phyloP scores from a whole-genome alignment of 345 rosid genomes.

The Eucalyptus globulus region DNA sequence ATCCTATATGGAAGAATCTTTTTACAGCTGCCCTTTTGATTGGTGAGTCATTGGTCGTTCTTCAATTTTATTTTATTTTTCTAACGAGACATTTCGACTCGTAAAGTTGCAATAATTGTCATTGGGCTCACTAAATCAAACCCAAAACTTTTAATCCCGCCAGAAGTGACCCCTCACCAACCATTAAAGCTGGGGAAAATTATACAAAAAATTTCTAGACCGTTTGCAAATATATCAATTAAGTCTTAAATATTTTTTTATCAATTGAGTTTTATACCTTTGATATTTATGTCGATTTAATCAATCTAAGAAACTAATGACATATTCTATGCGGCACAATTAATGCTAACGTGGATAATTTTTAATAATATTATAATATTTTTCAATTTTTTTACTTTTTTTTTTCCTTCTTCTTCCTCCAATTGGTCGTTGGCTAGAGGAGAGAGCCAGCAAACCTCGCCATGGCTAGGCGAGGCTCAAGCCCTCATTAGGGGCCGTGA shows the following conservation, averaged over 20 bases:
- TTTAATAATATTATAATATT: too few species aligned
- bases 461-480: too few species aligned
- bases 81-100: not conserved
- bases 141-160: not conserved
- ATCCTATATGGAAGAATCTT: not conserved
- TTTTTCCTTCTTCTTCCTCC: too few species aligned
- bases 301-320: too few species aligned
- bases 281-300: too few species aligned
- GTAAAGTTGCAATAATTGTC: not conserved
- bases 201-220: too few species aligned
- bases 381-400: fast-evolving
- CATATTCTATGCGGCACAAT: too few species aligned
- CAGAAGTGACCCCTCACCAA: not conserved
- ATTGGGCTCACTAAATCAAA: not conserved
- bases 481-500: fast-evolving
- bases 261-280: too few species aligned
- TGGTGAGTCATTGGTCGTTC: not conserved
- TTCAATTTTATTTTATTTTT: not conserved
- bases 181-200: not conserved
- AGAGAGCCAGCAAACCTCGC: too few species aligned
- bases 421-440: too few species aligned
- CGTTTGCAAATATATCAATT: too few species aligned
- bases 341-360: fast-evolving
- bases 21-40: not conserved
- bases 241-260: too few species aligned